phyloP scores from a whole-genome alignment of 176 grass and related monocot species.

The Puya raimondii region DNA sequence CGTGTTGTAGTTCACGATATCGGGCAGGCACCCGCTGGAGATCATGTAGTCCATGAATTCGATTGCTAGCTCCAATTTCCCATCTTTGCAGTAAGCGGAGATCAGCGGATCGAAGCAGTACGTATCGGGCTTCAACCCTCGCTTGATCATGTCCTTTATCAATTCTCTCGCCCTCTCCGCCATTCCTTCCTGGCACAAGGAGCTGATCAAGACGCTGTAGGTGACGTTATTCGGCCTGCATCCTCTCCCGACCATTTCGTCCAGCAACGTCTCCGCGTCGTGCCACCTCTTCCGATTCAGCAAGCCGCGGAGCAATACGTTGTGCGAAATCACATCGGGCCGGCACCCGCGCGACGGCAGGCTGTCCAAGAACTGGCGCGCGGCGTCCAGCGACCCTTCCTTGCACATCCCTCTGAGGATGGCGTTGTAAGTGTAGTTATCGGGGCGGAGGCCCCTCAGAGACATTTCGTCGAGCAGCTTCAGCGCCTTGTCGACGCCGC shows the following conservation, averaged over 20 bases:
- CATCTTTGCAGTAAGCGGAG: constrained; percentile 51
- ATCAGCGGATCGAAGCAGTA: constrained; percentile 56
- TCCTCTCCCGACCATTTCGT: constrained; percentile 35
- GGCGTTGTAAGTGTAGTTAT: constrained; percentile 53
- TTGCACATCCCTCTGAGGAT: constrained; percentile 46
- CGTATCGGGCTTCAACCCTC: constrained; percentile 43
- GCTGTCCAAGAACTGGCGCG: constrained; percentile 36
- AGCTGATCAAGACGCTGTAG: constrained; percentile 49
- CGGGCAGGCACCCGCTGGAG: constrained; percentile 43
- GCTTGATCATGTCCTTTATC: constrained; percentile 44
- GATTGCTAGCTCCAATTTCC: constrained; percentile 46
- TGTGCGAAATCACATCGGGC: constrained; percentile 45
- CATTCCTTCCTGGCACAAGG: constrained; percentile 49
- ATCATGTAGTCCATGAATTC: constrained; percentile 43
- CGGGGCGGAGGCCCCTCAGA: constrained; percentile 32
- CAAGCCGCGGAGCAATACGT: constrained; percentile 45
- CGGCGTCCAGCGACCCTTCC: constrained; percentile 39
- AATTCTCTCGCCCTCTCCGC: constrained; percentile 41
- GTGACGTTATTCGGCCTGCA: constrained; percentile 46
- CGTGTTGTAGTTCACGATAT: constrained; percentile 63
- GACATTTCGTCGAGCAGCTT: constrained; percentile 48
- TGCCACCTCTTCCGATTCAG: constrained; percentile 42
- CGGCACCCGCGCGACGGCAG: constrained; percentile 33
- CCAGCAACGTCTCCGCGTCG: constrained; percentile 39
- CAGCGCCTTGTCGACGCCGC: constrained; percentile 44